Evolutionary conservation across 306 rosid genomes (phyloP).

Genomic region (Ammopiptanthus mongolicus): DNA sequence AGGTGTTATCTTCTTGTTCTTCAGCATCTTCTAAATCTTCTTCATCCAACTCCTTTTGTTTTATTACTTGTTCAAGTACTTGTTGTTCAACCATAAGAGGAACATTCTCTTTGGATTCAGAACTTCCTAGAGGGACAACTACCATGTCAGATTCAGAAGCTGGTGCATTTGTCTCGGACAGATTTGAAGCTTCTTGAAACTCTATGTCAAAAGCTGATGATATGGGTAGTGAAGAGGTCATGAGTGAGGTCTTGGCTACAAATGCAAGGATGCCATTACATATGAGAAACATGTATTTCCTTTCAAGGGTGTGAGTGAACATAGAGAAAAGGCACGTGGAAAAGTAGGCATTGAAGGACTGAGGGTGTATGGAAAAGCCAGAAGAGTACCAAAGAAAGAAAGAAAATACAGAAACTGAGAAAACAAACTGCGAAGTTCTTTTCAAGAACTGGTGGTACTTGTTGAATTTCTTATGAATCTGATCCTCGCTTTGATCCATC

Average conservation of each 20-base stretch:
- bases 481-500: slow-evolving; percentile 31
- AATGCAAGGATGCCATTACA: slow-evolving; percentile 67
- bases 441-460: slow-evolving; percentile 20
- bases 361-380: slow-evolving; percentile 33
- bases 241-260: slow-evolving; percentile 38
- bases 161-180: neutral
- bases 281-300: slow-evolving; percentile 65
- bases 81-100: neutral
- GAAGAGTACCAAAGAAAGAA: slow-evolving; percentile 34
- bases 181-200: slow-evolving; percentile 7
- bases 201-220: neutral
- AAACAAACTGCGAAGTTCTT: slow-evolving; percentile 26
- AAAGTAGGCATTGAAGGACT: slow-evolving; percentile 49
- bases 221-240: neutral
- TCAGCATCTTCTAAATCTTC: slow-evolving; percentile 18
- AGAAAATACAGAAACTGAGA: slow-evolving; percentile 37
- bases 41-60: neutral
- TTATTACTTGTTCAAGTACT: neutral
- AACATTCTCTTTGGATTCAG: neutral
- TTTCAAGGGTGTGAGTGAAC: slow-evolving; percentile 49
- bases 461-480: slow-evolving; percentile 6
- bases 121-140: neutral
- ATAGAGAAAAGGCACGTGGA: slow-evolving; percentile 46
- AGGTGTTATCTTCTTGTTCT: slow-evolving; percentile 2
- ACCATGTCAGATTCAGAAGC: slow-evolving; percentile 4